Evolutionary conservation across 345 rosid species (phyloP).

Genomic region (Stellera chamaejasme): DNA sequence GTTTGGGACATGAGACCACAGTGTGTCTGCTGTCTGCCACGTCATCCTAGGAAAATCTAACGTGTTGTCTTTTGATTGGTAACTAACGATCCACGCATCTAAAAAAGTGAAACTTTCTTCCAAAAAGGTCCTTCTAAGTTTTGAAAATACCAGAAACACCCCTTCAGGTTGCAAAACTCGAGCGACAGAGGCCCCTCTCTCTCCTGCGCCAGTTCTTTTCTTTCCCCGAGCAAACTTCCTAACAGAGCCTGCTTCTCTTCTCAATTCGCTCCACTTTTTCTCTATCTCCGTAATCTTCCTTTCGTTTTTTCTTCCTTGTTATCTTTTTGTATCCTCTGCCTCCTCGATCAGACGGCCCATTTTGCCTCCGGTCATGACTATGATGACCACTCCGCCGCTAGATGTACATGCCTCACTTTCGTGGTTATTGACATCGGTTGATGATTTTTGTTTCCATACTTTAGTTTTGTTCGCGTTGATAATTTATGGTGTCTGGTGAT

Average conservation of each 20-base stretch:
- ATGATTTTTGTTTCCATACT: neutral
- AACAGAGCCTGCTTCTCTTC: slow-evolving; percentile 18
- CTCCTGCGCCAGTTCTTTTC: slow-evolving; percentile 17
- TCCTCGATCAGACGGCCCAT: slow-evolving; percentile 32
- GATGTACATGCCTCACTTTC: slow-evolving; percentile 40
- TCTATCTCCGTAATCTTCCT: slow-evolving; percentile 6
- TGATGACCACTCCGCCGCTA: slow-evolving; percentile 73
- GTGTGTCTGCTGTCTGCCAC: slow-evolving; percentile 19
- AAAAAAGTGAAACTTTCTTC: slow-evolving; percentile 13
- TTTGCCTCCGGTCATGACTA: slow-evolving; percentile 45
- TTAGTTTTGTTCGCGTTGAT: neutral
- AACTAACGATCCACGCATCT: slow-evolving; percentile 5
- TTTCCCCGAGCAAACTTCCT: slow-evolving; percentile 2
- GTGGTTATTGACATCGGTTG: neutral
- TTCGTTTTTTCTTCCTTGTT: slow-evolving; percentile 6
- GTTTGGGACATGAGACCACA: slow-evolving; percentile 10
- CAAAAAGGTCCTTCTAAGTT: neutral
- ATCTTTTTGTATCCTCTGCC: slow-evolving; percentile 5
- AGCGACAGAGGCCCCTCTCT: slow-evolving; percentile 5
- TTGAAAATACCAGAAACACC: slow-evolving; percentile 20
- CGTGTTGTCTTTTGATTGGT: slow-evolving; percentile 29
- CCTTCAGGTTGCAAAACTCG: slow-evolving; percentile 22
- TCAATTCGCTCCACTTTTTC: slow-evolving; percentile 6
- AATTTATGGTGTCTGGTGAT: slow-evolving; percentile 6
- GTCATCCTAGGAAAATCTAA: slow-evolving; percentile 8